Base-by-base conservation (phyloP, 2,329 filamentous ascomycete genomes). In the Nothophaeocryptopus gaeumannii region DNA sequence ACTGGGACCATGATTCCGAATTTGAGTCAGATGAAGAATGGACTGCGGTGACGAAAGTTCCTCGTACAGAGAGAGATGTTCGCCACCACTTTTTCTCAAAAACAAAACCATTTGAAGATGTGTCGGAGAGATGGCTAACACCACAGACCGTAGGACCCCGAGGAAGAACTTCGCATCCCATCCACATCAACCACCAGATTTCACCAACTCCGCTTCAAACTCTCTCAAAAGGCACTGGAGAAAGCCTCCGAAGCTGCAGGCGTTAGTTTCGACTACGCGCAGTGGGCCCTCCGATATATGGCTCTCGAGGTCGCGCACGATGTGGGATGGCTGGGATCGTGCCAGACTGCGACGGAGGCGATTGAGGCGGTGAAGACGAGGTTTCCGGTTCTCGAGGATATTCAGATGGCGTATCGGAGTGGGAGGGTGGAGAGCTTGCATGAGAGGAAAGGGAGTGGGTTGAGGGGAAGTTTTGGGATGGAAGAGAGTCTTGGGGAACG, bases 301-400 rank as follows among this genome's bases (percentile, higher is more conserved):
- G 35, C 46, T 16, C 11, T 46, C 31, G 51, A 53, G 38, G 41
- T 47, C 9, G 46, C 53, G 2, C 50, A 46, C 29, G 52, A 53
- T 9, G 42, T 58, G 14, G 52, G 52, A 40, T 55, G 48, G 39
- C 33, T 55, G 3, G 33, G 39, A 4, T 40, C 35, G 20, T 50
- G 48, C 32, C 44, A 48, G 11, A 53, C 53, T 8, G 50, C 47
- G 32, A 47, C 38, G 3, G 47, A 48, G 12, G 48, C 39, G 8
- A 43, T 53, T 10, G 10, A 34, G 7, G 42, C 39, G n/a, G 35
- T 53, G 36, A 53, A 53, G 33, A 12, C 32, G 11, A 44, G 46
- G 29, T 55, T 55, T 30, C 49, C 55, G 7, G n/a, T 53, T 7
- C 26, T 58, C 8, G 41, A 55, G 33, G 55, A 58, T 33, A 51